Evolutionary conservation across 805 yeast species (phyloP).

Genomic region (Tetrapisispora namnaoensis): DNA sequence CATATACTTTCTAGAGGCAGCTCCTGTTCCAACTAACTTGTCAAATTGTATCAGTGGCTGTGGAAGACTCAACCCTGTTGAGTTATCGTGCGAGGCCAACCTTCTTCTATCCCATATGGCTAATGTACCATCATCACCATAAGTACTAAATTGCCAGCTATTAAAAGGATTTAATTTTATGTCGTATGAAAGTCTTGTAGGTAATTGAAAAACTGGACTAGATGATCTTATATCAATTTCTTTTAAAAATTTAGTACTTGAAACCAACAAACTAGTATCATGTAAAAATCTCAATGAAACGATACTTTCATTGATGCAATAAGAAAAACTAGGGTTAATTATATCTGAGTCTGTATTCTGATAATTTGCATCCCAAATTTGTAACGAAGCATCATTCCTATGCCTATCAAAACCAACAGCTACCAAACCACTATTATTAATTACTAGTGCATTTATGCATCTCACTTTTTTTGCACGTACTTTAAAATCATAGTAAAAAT

Average conservation of each 20-base stretch:
- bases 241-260: constrained; percentile 66
- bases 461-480: constrained; percentile 57
- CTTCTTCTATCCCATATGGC: constrained; percentile 76
- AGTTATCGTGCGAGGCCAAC: constrained; percentile 28
- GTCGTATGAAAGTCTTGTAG: constrained; percentile 63
- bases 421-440: constrained; percentile 52
- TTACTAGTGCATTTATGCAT: constrained; percentile 66
- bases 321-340: constrained; percentile 45
- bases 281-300: constrained; percentile 60
- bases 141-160: constrained; percentile 57
- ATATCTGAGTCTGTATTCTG: constrained; percentile 44
- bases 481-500: constrained; percentile 12
- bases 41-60: constrained; percentile 51
- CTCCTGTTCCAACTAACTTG: constrained; percentile 46
- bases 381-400: constrained; percentile 64
- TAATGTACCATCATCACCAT: constrained; percentile 74
- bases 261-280: constrained; percentile 52
- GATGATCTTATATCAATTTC: constrained; percentile 66
- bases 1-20: constrained; percentile 48
- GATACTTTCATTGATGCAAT: constrained; percentile 65
- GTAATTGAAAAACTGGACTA: constrained; percentile 59
- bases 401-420: constrained; percentile 76
- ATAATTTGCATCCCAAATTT: constrained; percentile 69
- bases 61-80: constrained; percentile 31
- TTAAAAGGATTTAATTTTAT: constrained; percentile 62